Evolutionary conservation across 139 green algal species (phyloP), one percentile per base, ranked within the genome.

Genomic region (Haematococcus sp.): DNA sequence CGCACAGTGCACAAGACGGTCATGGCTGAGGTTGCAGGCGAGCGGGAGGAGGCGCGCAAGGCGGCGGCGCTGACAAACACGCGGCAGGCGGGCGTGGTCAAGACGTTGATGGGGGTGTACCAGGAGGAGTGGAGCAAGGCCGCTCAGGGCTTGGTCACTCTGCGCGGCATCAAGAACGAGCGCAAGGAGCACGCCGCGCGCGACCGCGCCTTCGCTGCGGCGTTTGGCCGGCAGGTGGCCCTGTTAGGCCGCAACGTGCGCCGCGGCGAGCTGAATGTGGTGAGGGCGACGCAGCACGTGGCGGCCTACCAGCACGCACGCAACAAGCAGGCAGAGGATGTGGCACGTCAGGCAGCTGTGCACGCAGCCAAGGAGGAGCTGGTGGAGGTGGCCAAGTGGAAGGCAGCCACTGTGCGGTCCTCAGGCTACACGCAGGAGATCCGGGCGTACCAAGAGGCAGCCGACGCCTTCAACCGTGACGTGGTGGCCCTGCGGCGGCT

Each of bases 401-500:
- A 64, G 43, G 27, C 65, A n/a, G 40, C 16, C 15, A 33, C 35
- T 3, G 54, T 72, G 13, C 65, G 30, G 5, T n/a, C 25, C 27
- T 61, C 17, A 16, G 63, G 25, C n/a, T 51, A 28, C 27, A 43
- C 25, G 31, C 34, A 70, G 19, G 63, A 30, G 63, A 19, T 70
- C 9, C n/a, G 63, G 17, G 63, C 22, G 30, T 70, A 30, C 52
- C n/a, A 30, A 23, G 49, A 70, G 1, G 35, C 43, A 30, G 23
- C 63, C 0, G 54, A 75, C 31, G 25, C 55, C 64, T 68, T 56
- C 32, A 70, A 76, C n/a, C 28, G 43, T 1, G 64, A 82, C 40
- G n/a, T 68, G 52, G 76, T 82, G 22, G 40, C 63, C 22, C 70
- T 77, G 52, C 63, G 70, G 27, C 35, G 70, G 13, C 35, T 71